These are phyloP conservation scores for Claviceps spartinae DNA, from an alignment of 2,329 filamentous ascomycete species.

Conservation along the genomic window DNA sequence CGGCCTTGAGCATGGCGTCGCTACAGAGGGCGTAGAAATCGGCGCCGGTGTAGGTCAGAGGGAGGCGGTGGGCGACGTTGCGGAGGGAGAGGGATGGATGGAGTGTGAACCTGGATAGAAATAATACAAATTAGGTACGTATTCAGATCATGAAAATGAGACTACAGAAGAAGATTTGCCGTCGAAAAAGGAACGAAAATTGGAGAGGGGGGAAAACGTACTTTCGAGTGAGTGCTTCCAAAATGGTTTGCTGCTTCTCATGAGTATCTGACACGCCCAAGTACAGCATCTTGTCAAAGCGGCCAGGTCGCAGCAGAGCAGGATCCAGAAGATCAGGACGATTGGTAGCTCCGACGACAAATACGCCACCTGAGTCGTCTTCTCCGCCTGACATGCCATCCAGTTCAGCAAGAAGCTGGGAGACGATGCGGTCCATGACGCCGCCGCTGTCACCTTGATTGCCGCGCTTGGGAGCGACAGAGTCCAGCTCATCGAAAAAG, in stretches of 20 bases:
- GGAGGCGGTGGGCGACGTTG: constrained; percentile 61
- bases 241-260: constrained; percentile 85
- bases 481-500: constrained; percentile 89
- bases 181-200: not conserved
- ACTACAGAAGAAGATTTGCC: not conserved
- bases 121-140: not conserved
- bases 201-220: constrained; percentile 31
- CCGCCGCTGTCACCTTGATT: constrained; percentile 96
- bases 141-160: not conserved
- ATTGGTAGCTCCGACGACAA: constrained; percentile 95
- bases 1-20: constrained; percentile 96
- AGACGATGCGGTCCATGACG: constrained; percentile 96
- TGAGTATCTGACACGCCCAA: constrained; percentile 93
- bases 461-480: constrained; percentile 87
- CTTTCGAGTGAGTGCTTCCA: constrained; percentile 92
- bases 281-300: constrained; percentile 98
- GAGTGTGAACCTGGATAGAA: constrained; percentile 57
- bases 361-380: constrained; percentile 70
- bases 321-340: constrained; percentile 85
- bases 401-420: constrained; percentile 83
- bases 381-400: constrained; percentile 93
- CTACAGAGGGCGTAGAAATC: constrained; percentile 96
- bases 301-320: constrained; percentile 73
- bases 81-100: constrained; percentile 64
- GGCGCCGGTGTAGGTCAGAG: constrained; percentile 93